Percentiles rank a stretch among this genome's conserved stretches.
These are phyloP conservation scores for Cyathus striatus DNA, from an alignment of 768 basidiomycete species.

Conservation along the genomic window DNA sequence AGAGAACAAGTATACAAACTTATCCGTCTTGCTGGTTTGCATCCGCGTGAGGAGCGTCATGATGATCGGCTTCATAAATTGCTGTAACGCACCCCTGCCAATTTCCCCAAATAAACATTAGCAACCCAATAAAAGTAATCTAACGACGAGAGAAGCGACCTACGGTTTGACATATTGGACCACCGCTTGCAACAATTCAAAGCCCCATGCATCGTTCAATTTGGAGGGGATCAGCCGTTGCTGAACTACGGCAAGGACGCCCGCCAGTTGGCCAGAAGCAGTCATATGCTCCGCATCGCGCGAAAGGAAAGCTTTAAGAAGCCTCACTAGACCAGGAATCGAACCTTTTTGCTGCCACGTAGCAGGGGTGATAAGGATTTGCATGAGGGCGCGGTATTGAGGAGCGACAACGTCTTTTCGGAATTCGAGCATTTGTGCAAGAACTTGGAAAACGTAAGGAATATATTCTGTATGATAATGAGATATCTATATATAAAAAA, in stretches of 20 bases:
- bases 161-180: constrained; percentile 72
- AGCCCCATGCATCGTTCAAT: constrained; percentile 85
- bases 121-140: neutral
- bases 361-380: constrained; percentile 77
- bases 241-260: constrained; percentile 83
- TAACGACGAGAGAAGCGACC: constrained; percentile 31
- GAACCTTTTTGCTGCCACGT: constrained; percentile 94
- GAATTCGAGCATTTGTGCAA: constrained; percentile 91
- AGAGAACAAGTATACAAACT: constrained; percentile 78
- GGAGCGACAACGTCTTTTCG: constrained; percentile 61
- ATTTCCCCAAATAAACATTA: constrained; percentile 27
- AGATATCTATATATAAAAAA: constrained; percentile 1
- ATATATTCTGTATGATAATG: constrained; percentile 71
- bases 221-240: constrained; percentile 87
- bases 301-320: constrained; percentile 78
- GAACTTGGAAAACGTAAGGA: constrained; percentile 95
- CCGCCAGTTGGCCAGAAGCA: constrained; percentile 63
- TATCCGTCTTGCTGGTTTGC: constrained; percentile 86
- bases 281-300: constrained; percentile 69
- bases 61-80: constrained; percentile 70
- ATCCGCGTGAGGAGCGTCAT: constrained; percentile 81
- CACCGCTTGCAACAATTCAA: constrained; percentile 80
- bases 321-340: constrained; percentile 86
- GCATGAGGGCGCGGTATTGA: constrained; percentile 75
- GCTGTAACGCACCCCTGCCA: constrained; percentile 58